Percentiles rank a stretch among this genome's conserved stretches.
phyloP scores from a whole-genome alignment of 2,329 filamentous ascomycete genomes.

The Pseudodiploospora longispora region DNA sequence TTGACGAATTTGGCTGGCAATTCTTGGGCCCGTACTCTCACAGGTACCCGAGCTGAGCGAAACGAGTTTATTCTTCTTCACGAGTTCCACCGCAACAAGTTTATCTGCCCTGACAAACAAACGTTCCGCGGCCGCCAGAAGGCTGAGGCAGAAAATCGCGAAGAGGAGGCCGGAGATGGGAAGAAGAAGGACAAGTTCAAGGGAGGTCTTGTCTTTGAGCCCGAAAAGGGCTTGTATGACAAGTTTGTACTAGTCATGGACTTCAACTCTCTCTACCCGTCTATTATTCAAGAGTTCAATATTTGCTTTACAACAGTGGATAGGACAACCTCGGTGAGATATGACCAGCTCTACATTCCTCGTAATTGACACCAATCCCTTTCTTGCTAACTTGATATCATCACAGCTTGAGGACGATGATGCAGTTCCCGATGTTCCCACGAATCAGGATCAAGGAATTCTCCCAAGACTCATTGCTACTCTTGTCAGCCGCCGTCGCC shows the following conservation, averaged over 20 bases:
- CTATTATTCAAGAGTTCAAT: conserved; percentile 98
- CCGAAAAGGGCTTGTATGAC: conserved; percentile 94
- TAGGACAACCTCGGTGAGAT: conserved; percentile 58
- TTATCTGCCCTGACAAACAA: conserved; percentile 94
- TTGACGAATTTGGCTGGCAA: conserved; percentile 95
- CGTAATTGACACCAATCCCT: neutral
- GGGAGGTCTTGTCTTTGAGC: conserved; percentile 95
- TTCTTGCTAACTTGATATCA: conserved; percentile 18
- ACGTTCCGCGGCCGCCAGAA: conserved; percentile 68
- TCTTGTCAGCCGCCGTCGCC: conserved; percentile 76
- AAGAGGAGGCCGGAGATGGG: conserved; percentile 61
- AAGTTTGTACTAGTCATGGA: conserved; percentile 99
- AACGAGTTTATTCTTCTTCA: conserved; percentile 99
- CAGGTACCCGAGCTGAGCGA: conserved; percentile 89
- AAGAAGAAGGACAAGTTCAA: conserved; percentile 99
- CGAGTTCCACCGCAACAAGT: conserved; percentile 94
- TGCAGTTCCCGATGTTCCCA: conserved; percentile 77
- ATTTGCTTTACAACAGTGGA: conserved; percentile 99
- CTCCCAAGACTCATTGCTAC: conserved; percentile 86
- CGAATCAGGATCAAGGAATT: conserved; percentile 71
- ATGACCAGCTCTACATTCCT: neutral
- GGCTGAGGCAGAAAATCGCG: conserved; percentile 59
- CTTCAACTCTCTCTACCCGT: conserved; percentile 98
- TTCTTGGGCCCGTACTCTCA: conserved; percentile 93
- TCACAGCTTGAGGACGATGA: conserved; percentile 63